Percentiles rank a stretch among this genome's conserved stretches.
Conservation (phyloP, 352 stramenopile genomes). For the Pythium pyrilobum region DNA sequence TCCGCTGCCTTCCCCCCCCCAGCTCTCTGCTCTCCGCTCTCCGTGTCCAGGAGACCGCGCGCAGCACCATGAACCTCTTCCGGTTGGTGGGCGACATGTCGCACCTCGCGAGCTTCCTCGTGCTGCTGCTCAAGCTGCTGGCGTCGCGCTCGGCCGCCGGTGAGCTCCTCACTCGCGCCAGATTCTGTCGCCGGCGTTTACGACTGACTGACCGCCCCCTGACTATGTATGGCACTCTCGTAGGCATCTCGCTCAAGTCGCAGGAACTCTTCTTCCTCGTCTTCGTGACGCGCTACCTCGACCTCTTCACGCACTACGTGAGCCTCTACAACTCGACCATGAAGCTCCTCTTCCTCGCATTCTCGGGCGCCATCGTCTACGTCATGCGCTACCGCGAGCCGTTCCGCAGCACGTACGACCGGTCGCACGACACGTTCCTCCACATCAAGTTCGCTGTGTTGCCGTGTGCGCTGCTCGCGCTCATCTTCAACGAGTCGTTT, state of each 20-base stretch:
- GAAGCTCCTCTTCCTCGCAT: slow-evolving; percentile 98
- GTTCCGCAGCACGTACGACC: slow-evolving; percentile 98
- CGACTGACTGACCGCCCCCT: not conserved
- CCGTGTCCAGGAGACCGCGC: too few species aligned
- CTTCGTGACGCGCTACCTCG: slow-evolving; percentile 98
- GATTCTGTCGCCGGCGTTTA: too few species aligned
- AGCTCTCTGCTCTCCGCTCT: too few species aligned
- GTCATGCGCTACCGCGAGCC: slow-evolving; percentile 96
- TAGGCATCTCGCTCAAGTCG: slow-evolving; percentile 98
- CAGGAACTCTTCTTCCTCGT: slow-evolving; percentile 99
- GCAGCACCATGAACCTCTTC: slow-evolving; percentile 92
- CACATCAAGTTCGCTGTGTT: slow-evolving; percentile 97
- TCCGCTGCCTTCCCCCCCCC: too few species aligned
- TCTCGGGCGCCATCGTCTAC: slow-evolving; percentile 97
- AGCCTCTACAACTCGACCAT: slow-evolving; percentile 99
- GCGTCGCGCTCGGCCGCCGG: slow-evolving; percentile 73
- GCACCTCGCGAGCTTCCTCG: slow-evolving; percentile 98
- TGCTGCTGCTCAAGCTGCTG: slow-evolving; percentile 96
- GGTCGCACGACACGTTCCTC: slow-evolving; percentile 98
- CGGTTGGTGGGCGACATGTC: slow-evolving; percentile 98
- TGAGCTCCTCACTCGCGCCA: slow-evolving; percentile 16
- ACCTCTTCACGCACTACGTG: slow-evolving; percentile 96
- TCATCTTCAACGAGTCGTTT: slow-evolving; percentile 94
- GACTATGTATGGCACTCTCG: not conserved
- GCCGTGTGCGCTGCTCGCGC: slow-evolving; percentile 93